These are phyloP conservation scores for Corinectria fuckeliana DNA, from an alignment of 2,329 filamentous ascomycete species.

Conservation along the genomic window DNA sequence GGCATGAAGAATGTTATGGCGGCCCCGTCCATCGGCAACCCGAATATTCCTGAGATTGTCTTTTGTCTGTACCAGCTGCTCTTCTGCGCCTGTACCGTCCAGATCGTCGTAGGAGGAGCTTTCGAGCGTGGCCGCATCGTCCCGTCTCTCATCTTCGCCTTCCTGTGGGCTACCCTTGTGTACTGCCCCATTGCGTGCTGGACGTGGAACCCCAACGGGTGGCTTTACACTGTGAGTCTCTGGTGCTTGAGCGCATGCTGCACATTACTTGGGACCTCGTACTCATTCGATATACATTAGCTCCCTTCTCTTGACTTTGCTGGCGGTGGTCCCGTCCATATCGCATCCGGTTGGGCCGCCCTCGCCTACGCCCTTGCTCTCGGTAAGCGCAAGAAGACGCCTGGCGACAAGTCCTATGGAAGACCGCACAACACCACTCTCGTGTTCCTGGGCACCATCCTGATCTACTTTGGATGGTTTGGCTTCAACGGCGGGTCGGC, in stretches of 20 bases:
- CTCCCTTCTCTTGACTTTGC: constrained; percentile 59
- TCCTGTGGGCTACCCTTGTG: constrained; percentile 68
- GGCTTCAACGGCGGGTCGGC: constrained; percentile 59
- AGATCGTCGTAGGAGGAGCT: constrained; percentile 47
- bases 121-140: constrained; percentile 45
- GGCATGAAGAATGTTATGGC: constrained; percentile 44
- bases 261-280: too few relatives aligned
- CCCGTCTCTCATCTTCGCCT: constrained; percentile 65
- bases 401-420: constrained; percentile 48
- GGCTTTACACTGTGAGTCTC: constrained; percentile 65
- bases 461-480: constrained; percentile 69
- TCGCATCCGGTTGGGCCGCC: constrained; percentile 65
- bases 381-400: constrained; percentile 60
- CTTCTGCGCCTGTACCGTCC: constrained; percentile 39
- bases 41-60: constrained; percentile 45
- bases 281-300: neutral
- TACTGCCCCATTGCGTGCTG: constrained; percentile 67
- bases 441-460: constrained; percentile 66
- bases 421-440: constrained; percentile 68
- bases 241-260: too few relatives aligned
- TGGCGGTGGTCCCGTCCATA: constrained; percentile 68
- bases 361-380: constrained; percentile 68
- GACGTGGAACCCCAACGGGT: constrained; percentile 70
- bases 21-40: constrained; percentile 42
- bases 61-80: constrained; percentile 39